Base-by-base conservation (phyloP, 495 filamentous ascomycete genomes). In the Penicillium daleae region DNA sequence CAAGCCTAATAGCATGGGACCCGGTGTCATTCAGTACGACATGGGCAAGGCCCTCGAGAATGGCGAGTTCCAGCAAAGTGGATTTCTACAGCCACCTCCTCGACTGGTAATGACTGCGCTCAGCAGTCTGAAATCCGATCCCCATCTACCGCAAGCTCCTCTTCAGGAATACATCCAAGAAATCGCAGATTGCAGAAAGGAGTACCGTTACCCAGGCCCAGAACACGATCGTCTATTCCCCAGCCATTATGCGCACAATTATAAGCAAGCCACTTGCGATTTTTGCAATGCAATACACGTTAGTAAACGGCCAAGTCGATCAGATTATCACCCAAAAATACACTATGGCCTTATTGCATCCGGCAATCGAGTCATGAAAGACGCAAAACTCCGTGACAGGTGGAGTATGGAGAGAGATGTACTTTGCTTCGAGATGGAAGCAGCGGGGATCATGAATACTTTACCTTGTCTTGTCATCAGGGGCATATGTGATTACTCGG, bases 1-100 rank as follows among this genome's bases (percentile, higher is more conserved):
- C 33, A 54, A 51, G 22, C 65, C 61, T 4, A 31, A 21, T 6
- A 24, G 52, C 19, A 27, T 21, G 13, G 29, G 32, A 29, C 54
- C 32, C 7, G 66, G 68, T 1, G 64, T 68, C 1, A 31, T 68
- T 15, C 70, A 71, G 21, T 64, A 66, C 53, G 65, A 73, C 48
- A 56, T 72, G 40, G 61, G 55, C 2, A 69, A 69, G 22, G 39
- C 37, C 4, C 21, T 33, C n/a, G 56, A 57, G 37, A 56, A 54
- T 33, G 27, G 53, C 12, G 21, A 10, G 5, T 56, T 66, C 13
- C 24, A 57, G 29, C 27, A n/a, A 9, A 60, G 44, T 31, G 61
- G 58, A 12, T 59, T 32, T 37, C 63, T 71, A 1, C 64, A 72
- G 22, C 46, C 40, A 15, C 74, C 72, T 17, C 70, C 68, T 15